A percentile compares a stretch with the other conserved stretches of the same genome.
Evolutionary conservation across 2,329 filamentous ascomycete species (phyloP).

Genomic region (Lachnellula arida): DNA sequence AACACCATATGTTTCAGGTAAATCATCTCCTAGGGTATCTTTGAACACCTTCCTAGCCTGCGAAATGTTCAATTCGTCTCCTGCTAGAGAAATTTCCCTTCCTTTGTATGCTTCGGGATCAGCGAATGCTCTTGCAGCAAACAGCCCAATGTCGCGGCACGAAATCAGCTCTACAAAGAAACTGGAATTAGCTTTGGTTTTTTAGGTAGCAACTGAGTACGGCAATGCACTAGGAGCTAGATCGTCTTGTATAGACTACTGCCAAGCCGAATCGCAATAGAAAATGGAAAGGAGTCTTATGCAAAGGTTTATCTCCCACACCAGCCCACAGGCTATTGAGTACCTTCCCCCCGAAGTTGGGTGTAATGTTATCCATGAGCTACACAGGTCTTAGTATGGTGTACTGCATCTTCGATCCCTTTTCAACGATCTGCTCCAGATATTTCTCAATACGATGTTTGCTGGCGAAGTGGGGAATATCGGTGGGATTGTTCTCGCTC

Average conservation of each 20-base stretch:
- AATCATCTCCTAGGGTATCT: conserved; percentile 27
- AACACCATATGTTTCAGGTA: conserved; percentile 32
- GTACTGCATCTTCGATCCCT: conserved; percentile 44
- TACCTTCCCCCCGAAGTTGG: conserved; percentile 18
- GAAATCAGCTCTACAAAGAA: conserved; percentile 29
- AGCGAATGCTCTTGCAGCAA: conserved; percentile 35
- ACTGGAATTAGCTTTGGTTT: no score
- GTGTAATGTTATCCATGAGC: conserved; percentile 46
- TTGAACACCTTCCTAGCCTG: conserved; percentile 33
- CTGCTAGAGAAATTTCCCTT: conserved; percentile 36
- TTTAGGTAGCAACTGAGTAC: no score
- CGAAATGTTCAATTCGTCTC: conserved; percentile 36
- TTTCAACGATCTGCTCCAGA: conserved; percentile 38
- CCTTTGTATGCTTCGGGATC: conserved; percentile 31
- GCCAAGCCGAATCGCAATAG: no score
- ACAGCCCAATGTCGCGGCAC: conserved; percentile 36
- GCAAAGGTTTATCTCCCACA: conserved; percentile 32
- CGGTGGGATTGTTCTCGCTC: conserved; percentile 42
- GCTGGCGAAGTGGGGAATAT: conserved; percentile 48
- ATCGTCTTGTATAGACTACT: no score
- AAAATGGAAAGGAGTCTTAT: no score
- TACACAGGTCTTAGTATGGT: conserved; percentile 52
- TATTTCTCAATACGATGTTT: conserved; percentile 53
- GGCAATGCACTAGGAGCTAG: no score
- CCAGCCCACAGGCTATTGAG: conserved; percentile 34